Base-by-base conservation (phyloP, 1,284 basidiomycete genomes). In the Heliocybe sulcata region DNA sequence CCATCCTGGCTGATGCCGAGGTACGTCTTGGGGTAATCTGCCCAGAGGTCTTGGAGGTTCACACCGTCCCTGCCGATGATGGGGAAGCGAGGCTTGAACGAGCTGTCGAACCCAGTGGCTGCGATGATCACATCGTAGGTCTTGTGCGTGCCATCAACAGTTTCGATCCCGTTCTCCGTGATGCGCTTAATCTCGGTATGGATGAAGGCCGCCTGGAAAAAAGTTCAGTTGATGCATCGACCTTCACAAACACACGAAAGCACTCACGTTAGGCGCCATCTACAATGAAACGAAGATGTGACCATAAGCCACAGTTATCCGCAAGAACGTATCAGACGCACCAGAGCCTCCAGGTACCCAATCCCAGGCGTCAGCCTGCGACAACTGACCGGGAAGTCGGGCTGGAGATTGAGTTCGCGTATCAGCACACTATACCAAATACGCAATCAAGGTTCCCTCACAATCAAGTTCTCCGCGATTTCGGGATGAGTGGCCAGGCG, bases 341-440 rank as follows among this genome's bases (percentile, higher is more conserved):
- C 79, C 9, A 86, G 64, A 0, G 84, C 80, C 61, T 85, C 82
- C 23, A 87, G 71, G 63, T 83, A 87, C 1, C 83, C 82, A 27
- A 81, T 81, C 0, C 82, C 84, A 2, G 84, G 83, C 0, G 84
- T 86, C 38, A 85, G 65, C 42, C 84, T 72, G 29, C 81, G 72
- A 63, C 82, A 85, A 8, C 70, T 73, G 12, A 83, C 77, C 2
- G 77, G 69, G 60, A 85, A 85, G 51, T 76, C 73, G 1, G 83
- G 83, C 20, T 83, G 12, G 12, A 4, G 12, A 31, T 31, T 12
- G 38, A n/a, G 38, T 20, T 4, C 19, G 38, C 38, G 12, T n/a
- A 3, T 20, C 6, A 42, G 16, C 12, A 20, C 6, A 35, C 16
- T 9, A 42, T n/a, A 42, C n/a, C 16, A 16, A 42, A 9, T n/a